Evolutionary conservation across 2,329 filamentous ascomycete genomes (phyloP), one percentile per base, ranked within the genome.

Genomic region (Trichoderma koningii): DNA sequence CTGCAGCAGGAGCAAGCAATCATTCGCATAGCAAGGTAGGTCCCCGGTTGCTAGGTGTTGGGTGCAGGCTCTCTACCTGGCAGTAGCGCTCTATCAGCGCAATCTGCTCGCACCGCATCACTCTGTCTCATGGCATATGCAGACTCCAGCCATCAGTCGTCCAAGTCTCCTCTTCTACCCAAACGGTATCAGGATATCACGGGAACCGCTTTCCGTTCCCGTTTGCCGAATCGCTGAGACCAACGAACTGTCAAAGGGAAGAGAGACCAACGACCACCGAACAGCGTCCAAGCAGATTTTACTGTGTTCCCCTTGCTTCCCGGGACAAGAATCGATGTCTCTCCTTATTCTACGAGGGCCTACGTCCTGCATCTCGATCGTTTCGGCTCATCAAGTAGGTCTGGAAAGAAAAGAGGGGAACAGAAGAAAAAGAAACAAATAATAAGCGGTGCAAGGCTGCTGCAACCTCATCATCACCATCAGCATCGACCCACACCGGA

Each of bases 91-190:
- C 30, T 34, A 3, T 34, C 30, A 10, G 48, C 26, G 17, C 48
- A 19, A 14, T 30, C 12, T 28, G 17, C 30, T 52, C 19, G 48
- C 59, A 47, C 41, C 5, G 26, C 41, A 62, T 62, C 59, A 62
- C 47, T 45, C 23, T 26, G 26, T 62, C 41, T 53, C 59, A 62
- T 53, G 41, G 38, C 26, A 23, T 9, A 42, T 53, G 17, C n/a
- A n/a, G 21, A 28, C 21, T 44, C 12, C 15, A 19, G 38, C 7
- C 7, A 34, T 34, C 30, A 10, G 10, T 2, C 9, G 2, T 34
- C 9, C 10, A 38, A 38, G 34, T 3, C 3, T 14, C 34, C 12
- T 38, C 30, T 38, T 14, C 34, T 38, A 38, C 34, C 10, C 10
- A 10, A 38, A 2, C 34, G 10, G 34, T 14, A 38, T 38, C 34